These are phyloP conservation scores for Pisolithus orientalis DNA, from an alignment of 768 basidiomycete species.

Conservation along the genomic window DNA sequence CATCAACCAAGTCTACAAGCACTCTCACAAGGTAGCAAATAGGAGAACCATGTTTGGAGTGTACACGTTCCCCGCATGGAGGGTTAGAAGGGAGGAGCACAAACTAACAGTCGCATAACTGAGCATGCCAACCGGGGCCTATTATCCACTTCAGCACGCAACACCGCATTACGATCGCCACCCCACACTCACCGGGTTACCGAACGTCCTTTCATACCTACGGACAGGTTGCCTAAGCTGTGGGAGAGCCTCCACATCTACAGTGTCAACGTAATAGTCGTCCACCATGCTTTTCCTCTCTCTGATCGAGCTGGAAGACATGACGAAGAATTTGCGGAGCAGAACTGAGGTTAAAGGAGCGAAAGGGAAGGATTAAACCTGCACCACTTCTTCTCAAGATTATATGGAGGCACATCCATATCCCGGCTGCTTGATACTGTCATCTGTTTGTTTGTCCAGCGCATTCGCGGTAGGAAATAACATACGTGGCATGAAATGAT, in stretches of 20 bases:
- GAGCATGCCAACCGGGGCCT: slow-evolving; percentile 25
- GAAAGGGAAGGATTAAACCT: too few relatives aligned
- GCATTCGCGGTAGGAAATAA: too few relatives aligned
- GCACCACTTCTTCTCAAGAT: too few relatives aligned
- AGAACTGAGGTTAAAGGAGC: too few relatives aligned
- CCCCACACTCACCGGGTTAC: slow-evolving; percentile 15
- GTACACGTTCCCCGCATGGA: slow-evolving; percentile 13
- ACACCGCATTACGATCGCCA: neutral
- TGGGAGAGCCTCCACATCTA: slow-evolving; percentile 13
- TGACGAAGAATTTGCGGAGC: too few relatives aligned
- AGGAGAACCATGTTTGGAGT: slow-evolving; percentile 20
- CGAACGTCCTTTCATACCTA: slow-evolving; percentile 22
- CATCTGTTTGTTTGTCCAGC: too few relatives aligned
- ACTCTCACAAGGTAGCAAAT: slow-evolving; percentile 22
- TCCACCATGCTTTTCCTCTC: slow-evolving; percentile 6
- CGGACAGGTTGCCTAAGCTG: slow-evolving; percentile 14
- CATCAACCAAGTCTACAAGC: neutral
- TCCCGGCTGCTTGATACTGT: too few relatives aligned
- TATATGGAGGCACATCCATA: too few relatives aligned
- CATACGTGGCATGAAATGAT: too few relatives aligned
- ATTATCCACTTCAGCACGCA: neutral
- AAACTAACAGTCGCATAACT: slow-evolving; percentile 24
- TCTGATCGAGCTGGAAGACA: too few relatives aligned
- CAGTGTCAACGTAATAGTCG: slow-evolving; percentile 23
- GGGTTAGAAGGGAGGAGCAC: slow-evolving; percentile 23